Base-by-base conservation (phyloP, 495 filamentous ascomycete genomes). In the Aspergillus ostianus region DNA sequence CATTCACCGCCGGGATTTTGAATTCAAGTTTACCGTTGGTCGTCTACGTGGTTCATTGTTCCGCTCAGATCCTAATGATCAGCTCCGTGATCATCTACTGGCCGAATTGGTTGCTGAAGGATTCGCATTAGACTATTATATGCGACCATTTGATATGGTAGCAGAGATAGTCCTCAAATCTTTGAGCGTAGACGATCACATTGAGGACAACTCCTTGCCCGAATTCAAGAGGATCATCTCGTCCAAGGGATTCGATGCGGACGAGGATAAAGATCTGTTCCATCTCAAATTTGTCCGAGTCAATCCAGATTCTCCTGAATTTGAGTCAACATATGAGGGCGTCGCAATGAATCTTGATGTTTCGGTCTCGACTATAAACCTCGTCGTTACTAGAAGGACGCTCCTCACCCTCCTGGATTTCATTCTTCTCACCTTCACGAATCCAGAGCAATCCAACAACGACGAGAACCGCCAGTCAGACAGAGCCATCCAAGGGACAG, bases 191-290 rank as follows among this genome's bases (percentile, higher is more conserved):
- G 94, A 98, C 63, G 94, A 98, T 69, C 90, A 97, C 63, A 92
- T 98, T 20, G 90, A 93, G 61, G 87, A 93, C 54, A 90, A 94
- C 61, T 90, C 92, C 0, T 76, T 88, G 2, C 90, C 94, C 19
- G 93, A 97, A 68, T 98, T 98, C 82, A 96, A 95, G 77, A 91
- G 90, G 49, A 94, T 98, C 52, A 82, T 98, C 15, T 96, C 93
- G 0, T 96, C 93, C 6, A 92, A 91, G 48, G 90, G 91, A 48
- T 81, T 85, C 12, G 77, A 84, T 57, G 80, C 83, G 13, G 85
- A 92, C 49, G 85, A 87, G 59, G 79, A 89, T 47, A 89, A 89
- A 59, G 90, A 94, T 65, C 85, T 98, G 20, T 90, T 98, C 62
- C 83, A 87, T 52, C 80, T 98, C 64, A 95, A 93, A 67, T 93